Evolutionary conservation across 768 basidiomycete species (phyloP).

Genomic region (Mycena capillaripes): DNA sequence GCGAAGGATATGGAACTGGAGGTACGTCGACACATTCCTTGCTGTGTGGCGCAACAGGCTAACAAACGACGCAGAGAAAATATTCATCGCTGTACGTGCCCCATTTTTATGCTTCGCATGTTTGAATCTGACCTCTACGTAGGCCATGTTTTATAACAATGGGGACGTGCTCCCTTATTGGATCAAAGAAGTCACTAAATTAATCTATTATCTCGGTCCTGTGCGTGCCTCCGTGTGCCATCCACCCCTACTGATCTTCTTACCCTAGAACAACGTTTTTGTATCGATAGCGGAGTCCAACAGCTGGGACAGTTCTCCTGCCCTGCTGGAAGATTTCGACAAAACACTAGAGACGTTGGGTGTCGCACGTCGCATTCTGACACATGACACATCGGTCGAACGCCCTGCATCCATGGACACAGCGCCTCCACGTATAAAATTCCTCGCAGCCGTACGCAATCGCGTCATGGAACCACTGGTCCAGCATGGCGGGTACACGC

Average conservation of each 20-base stretch:
- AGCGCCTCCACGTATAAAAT: slow-evolving; percentile 49
- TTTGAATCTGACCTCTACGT: no score
- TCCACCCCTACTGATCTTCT: no score
- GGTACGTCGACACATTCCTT: slow-evolving; percentile 1
- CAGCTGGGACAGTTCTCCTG: slow-evolving; percentile 48
- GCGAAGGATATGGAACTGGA: slow-evolving; percentile 21
- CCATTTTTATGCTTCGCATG: no score
- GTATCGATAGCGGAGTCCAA: slow-evolving; percentile 42
- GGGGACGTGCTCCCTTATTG: slow-evolving; percentile 54
- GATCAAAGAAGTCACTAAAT: slow-evolving; percentile 49
- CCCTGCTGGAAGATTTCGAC: slow-evolving; percentile 45
- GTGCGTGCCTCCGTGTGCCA: slow-evolving; percentile 11
- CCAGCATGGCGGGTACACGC: slow-evolving; percentile 6
- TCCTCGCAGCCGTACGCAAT: slow-evolving; percentile 55
- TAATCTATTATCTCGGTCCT: slow-evolving; percentile 53
- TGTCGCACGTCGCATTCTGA: slow-evolving; percentile 48
- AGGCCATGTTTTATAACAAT: slow-evolving; percentile 59
- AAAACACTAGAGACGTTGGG: slow-evolving; percentile 38
- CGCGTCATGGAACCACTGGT: slow-evolving; percentile 56
- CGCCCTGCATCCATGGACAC: slow-evolving; percentile 43
- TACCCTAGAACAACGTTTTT: slow-evolving; percentile 51
- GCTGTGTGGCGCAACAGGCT: not conserved
- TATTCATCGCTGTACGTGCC: slow-evolving; percentile 56
- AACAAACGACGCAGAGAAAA: slow-evolving; percentile 40
- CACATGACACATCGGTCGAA: slow-evolving; percentile 42